Evolutionary conservation across 2,329 filamentous ascomycete genomes (phyloP).

Genomic region (Colletotrichum liaoningense): DNA sequence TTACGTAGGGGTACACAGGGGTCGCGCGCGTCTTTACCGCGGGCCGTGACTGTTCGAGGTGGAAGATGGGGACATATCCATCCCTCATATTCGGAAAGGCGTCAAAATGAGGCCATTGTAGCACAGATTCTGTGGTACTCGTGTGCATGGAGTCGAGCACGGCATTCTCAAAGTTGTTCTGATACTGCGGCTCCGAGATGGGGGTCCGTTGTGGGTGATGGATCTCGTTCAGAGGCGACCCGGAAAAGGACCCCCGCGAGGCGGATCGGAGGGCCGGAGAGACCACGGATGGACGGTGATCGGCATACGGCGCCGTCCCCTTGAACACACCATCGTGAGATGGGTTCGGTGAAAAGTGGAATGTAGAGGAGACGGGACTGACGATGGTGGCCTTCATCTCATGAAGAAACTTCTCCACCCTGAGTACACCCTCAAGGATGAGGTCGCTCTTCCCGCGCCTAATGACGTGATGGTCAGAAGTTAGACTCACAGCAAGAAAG

Average conservation of each 20-base stretch:
- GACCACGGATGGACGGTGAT: slow-evolving; percentile 25
- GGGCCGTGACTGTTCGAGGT: slow-evolving; percentile 56
- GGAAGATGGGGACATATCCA: slow-evolving; percentile 58
- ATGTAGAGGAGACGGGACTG: slow-evolving; percentile 30
- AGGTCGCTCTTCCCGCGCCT: slow-evolving; percentile 63
- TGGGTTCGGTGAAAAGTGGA: slow-evolving; percentile 23
- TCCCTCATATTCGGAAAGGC: slow-evolving; percentile 54
- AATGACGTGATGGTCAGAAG: slow-evolving; percentile 17
- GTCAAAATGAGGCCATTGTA: slow-evolving; percentile 63
- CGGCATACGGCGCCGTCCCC: slow-evolving; percentile 23
- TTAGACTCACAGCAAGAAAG: background rate
- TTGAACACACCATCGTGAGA: slow-evolving; percentile 28
- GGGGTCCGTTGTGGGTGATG: slow-evolving; percentile 38
- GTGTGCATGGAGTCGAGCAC: slow-evolving; percentile 62
- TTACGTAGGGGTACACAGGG: slow-evolving; percentile 55
- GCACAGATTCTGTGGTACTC: slow-evolving; percentile 61
- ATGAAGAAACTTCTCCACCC: slow-evolving; percentile 58
- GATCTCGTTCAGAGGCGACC: slow-evolving; percentile 37
- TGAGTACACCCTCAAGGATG: slow-evolving; percentile 61
- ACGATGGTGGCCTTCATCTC: slow-evolving; percentile 57
- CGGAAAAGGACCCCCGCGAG: slow-evolving; percentile 38
- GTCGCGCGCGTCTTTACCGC: slow-evolving; percentile 47
- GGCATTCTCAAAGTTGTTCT: slow-evolving; percentile 55
- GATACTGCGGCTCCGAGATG: slow-evolving; percentile 38
- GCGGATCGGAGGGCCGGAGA: slow-evolving; percentile 40